Evolutionary conservation across 768 basidiomycete genomes (phyloP), one percentile per base, ranked within the genome.

Genomic region (Boletus reticulatus): DNA sequence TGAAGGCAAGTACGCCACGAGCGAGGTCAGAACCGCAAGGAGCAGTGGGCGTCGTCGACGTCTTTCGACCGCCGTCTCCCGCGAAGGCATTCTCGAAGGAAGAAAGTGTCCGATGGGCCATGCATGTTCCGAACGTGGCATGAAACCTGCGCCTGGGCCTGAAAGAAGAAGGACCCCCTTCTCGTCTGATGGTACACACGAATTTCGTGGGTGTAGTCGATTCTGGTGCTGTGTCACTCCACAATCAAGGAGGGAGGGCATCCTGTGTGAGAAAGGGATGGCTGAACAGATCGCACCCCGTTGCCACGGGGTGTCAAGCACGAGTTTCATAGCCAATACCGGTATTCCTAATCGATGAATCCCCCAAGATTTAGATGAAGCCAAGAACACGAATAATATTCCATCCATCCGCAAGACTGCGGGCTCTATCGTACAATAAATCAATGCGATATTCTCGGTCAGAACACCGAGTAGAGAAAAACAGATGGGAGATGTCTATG

Each of bases 391-490:
- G 32, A 67, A 68, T 66, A 58, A 55, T 65, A 70, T 70, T 70
- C 68, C 68, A 67, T 68, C 68, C 68, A 38, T 69, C 59, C 65
- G 67, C 63, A 55, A 11, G 29, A 45, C 2, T 13, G 56, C 58
- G 56, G 52, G 38, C 51, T 70, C 63, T 70, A 70, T 66, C 62
- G 68, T 70, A 70, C 68, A 70, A 70, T 72, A 69, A 72, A 60
- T 69, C 68, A 69, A 70, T 72, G 70, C 70, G 57, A 69, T 60
- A 67, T 59, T 67, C 58, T 66, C 70, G 56, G 51, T 19, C 20
- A 44, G 48, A 45, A 43, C 27, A n/a, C 58, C 52, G 54, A 60
- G 57, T 24, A 39, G 41, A 42, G 41, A 24, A 52, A 46, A 53
- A 49, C n/a, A 56, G 51, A 54, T 53, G 66, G 14, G 59, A 48